phyloP scores from a whole-genome alignment of 2,329 filamentous ascomycete species.

The Penicillium janthinellum region DNA sequence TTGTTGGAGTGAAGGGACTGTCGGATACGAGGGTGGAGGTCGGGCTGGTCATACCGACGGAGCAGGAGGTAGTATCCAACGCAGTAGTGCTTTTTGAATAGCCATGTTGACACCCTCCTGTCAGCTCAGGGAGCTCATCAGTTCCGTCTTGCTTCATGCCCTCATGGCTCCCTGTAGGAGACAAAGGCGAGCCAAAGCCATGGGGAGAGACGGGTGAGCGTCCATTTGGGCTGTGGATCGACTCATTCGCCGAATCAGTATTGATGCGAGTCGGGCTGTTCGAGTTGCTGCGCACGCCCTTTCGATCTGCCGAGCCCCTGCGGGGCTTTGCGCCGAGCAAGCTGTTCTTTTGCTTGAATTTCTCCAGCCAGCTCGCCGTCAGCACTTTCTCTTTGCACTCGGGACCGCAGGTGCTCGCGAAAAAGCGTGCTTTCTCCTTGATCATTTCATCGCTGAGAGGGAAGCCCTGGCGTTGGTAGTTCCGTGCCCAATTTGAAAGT shows the following conservation, averaged over 20 bases:
- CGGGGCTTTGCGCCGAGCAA: conserved; percentile 57
- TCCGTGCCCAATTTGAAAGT: conserved; percentile 81
- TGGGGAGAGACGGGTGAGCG: conserved; percentile 73
- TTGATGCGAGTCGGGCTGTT: conserved; percentile 63
- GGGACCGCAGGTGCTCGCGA: conserved; percentile 71
- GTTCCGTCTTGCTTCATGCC: conserved; percentile 63
- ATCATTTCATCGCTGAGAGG: conserved; percentile 78
- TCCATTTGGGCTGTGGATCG: conserved; percentile 64
- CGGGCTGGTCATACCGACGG: conserved; percentile 71
- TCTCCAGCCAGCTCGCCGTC: conserved; percentile 82
- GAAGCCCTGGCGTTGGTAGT: conserved; percentile 74
- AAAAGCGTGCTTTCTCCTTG: conserved; percentile 78
- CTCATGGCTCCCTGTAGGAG: conserved; percentile 70
- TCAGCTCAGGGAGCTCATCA: conserved; percentile 63
- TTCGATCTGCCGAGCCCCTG: conserved; percentile 51
- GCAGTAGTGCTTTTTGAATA: conserved; percentile 70
- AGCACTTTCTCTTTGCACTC: conserved; percentile 72
- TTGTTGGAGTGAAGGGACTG: conserved; percentile 64
- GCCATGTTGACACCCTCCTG: conserved; percentile 62
- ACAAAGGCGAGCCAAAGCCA: conserved; percentile 67
- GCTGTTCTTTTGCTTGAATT: conserved; percentile 90
- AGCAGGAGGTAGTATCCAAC: conserved; percentile 62
- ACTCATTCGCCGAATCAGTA: conserved; percentile 56
- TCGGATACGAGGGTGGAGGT: conserved; percentile 79
- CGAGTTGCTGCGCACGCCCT: conserved; percentile 62